Conservation (phyloP, 169 alveolate species). For the Plasmodium inui region DNA sequence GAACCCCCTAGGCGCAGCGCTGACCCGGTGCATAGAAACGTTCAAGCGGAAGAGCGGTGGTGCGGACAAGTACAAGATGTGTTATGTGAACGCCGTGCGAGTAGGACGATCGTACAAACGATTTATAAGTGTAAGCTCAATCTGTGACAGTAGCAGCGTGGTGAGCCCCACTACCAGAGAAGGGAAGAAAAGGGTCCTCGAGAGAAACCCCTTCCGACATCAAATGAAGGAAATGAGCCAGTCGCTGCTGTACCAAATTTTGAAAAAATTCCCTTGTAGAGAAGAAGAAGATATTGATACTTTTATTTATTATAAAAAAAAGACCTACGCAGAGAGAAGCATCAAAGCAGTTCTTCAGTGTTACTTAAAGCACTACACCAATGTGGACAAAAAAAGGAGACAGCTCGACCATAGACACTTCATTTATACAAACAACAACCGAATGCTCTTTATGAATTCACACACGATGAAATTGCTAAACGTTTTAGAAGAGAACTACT, state of each 20-base stretch:
- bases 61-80: slow-evolving; percentile 3
- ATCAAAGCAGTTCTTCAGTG: background rate
- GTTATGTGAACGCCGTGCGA: slow-evolving; percentile 11
- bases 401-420: slow-evolving; percentile 35
- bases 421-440: slow-evolving; percentile 28
- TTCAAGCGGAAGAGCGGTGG: background rate
- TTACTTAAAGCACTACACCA: slow-evolving; percentile 45
- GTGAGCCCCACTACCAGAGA: background rate
- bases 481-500: slow-evolving; percentile 35
- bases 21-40: slow-evolving; percentile 11
- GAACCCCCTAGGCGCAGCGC: background rate
- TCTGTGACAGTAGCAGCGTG: background rate
- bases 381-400: slow-evolving; percentile 9
- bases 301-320: slow-evolving; percentile 54
- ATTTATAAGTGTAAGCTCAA: background rate
- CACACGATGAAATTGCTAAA: slow-evolving; percentile 18
- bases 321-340: background rate
- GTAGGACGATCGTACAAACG: slow-evolving; percentile 22
- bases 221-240: background rate
- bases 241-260: slow-evolving; percentile 23
- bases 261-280: slow-evolving; percentile 50
- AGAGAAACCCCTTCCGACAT: background rate
- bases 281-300: slow-evolving; percentile 61
- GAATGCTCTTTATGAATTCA: slow-evolving; percentile 42
- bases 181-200: background rate